A percentile compares a stretch with the other conserved stretches of the same genome.
These are phyloP conservation scores for Wickerhamiella azyma DNA, from an alignment of 805 yeast genomes.

Conservation along the genomic window DNA sequence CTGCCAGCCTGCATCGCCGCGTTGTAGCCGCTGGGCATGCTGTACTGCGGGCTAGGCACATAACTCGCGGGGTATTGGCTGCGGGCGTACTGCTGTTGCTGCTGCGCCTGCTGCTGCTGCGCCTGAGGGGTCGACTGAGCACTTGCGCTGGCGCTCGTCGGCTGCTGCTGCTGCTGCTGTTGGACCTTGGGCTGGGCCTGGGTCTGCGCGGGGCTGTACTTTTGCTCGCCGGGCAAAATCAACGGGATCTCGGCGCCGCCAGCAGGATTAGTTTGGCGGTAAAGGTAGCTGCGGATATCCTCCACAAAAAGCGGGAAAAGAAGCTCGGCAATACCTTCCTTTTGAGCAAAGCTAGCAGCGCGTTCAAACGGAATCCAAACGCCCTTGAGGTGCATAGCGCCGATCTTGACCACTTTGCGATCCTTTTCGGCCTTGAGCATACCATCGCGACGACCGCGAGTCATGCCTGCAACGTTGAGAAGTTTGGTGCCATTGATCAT, in stretches of 20 bases:
- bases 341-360: constrained; percentile 66
- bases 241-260: constrained; percentile 7
- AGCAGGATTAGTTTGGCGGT: constrained; percentile 11
- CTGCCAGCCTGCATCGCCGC: constrained; percentile 5
- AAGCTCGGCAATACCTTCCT: constrained; percentile 59
- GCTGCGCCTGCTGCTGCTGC: constrained; percentile 7
- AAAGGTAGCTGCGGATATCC: constrained; percentile 34
- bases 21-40: constrained; percentile 10
- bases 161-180: neutral
- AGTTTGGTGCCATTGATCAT: constrained; percentile 81
- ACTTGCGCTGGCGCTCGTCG: neutral
- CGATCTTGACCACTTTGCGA: constrained; percentile 71
- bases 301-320: constrained; percentile 61
- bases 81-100: constrained; percentile 2
- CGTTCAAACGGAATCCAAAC: constrained; percentile 86
- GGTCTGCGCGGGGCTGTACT: constrained; percentile 6
- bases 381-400: constrained; percentile 79
- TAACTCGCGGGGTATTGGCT: constrained; percentile 2
- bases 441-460: constrained; percentile 82
- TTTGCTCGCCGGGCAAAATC: constrained; percentile 4
- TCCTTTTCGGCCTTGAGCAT: constrained; percentile 64
- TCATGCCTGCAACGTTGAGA: constrained; percentile 73
- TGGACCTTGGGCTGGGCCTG: neutral
- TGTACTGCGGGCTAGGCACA: constrained; percentile 8
- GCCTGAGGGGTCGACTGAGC: constrained; percentile 5